Evolutionary conservation across 2,329 filamentous ascomycete species (phyloP).

Genomic region (Ilyonectria robusta): DNA sequence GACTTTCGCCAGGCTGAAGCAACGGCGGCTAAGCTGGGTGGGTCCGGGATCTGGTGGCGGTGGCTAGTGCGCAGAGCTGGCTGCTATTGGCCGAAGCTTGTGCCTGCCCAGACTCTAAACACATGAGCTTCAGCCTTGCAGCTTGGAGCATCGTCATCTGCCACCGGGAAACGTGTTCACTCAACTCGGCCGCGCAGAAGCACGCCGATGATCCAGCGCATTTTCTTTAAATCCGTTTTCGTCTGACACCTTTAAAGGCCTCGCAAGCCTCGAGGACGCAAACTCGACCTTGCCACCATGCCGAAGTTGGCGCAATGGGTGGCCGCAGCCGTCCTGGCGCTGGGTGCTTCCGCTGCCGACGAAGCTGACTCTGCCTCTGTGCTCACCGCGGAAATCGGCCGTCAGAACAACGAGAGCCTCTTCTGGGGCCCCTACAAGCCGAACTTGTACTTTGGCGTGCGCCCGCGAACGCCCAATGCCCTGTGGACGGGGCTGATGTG

Average conservation of each 20-base stretch:
- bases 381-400: constrained; percentile 64
- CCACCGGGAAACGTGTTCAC: constrained; percentile 45
- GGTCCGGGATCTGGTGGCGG: constrained; percentile 26
- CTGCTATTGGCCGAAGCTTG: constrained; percentile 45
- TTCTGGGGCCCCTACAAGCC: constrained; percentile 97
- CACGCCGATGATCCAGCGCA: constrained; percentile 26
- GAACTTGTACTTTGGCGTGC: constrained; percentile 93
- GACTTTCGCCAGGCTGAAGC: constrained; percentile 39
- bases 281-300: constrained; percentile 43
- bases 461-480: constrained; percentile 85
- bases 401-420: constrained; percentile 82
- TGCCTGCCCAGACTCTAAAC: constrained; percentile 12
- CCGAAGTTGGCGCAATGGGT: constrained; percentile 51
- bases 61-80: constrained; percentile 36
- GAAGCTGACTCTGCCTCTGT: constrained; percentile 52
- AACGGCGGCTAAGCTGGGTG: neutral
- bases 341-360: constrained; percentile 46
- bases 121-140: constrained; percentile 45
- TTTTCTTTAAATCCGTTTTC: constrained; percentile 4
- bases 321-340: constrained; percentile 47
- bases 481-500: constrained; percentile 89
- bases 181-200: constrained; percentile 29
- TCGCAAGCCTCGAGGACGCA: neutral
- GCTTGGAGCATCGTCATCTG: constrained; percentile 31
- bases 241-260: neutral